These are phyloP conservation scores for Phytopythium delawarense DNA, from an alignment of 352 stramenopile species.

Conservation along the genomic window DNA sequence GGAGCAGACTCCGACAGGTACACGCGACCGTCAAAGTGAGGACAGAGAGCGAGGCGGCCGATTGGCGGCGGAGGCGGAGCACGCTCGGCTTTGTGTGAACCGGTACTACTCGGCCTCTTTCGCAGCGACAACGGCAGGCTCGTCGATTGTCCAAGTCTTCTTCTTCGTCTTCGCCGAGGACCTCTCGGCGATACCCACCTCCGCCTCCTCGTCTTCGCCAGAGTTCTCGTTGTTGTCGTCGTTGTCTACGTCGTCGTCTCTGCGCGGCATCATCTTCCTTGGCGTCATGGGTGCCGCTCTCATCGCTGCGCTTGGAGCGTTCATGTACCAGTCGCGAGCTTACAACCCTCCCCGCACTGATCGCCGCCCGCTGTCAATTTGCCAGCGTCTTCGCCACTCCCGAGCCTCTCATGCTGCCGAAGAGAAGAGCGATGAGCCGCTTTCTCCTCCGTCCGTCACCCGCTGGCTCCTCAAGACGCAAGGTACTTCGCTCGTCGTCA, in stretches of 20 bases:
- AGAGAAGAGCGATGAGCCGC: neutral
- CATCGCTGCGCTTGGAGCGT: conserved; percentile 34
- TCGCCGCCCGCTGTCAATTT: neutral
- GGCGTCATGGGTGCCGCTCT: conserved; percentile 35
- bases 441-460: neutral
- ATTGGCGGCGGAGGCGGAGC: neutral
- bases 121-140: conserved; percentile 33
- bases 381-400: neutral
- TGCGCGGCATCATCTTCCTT: conserved; percentile 26
- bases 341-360: conserved; percentile 6
- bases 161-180: conserved; percentile 49
- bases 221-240: neutral
- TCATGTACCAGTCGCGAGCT: conserved; percentile 41
- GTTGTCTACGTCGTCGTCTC: neutral
- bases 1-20: neutral
- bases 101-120: conserved; percentile 33
- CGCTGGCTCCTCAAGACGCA: neutral
- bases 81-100: neutral
- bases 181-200: neutral
- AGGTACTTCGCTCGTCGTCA: neutral
- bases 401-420: neutral
- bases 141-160: conserved; percentile 42
- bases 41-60: neutral
- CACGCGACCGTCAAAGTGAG: neutral
- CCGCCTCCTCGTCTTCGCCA: neutral